Evolutionary conservation across 805 yeast species (phyloP), one percentile per base, ranked within the genome.

Genomic region (Cyberlindnera mrakii): DNA sequence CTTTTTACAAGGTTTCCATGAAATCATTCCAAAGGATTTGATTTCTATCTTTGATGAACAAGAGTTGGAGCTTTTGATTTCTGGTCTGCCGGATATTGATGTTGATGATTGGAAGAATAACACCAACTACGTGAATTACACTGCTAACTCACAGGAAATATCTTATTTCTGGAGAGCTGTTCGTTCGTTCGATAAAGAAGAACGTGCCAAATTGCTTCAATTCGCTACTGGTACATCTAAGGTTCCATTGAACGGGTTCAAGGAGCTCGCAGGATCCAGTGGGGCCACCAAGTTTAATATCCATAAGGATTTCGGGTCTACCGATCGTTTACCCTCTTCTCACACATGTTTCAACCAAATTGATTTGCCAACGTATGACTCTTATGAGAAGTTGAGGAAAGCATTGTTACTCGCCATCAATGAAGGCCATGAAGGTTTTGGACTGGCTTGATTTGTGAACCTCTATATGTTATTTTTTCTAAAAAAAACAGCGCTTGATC

Each of bases 121-220:
- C 59, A 78, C 96, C 1, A 71, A 68, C 1, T 84, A 93, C 64
- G 82, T 77, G 38, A 91, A 89, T 59, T 93, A 91, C 61, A 76
- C 88, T 0, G 74, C 90, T 1, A 74, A 85, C 2, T 85, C 95
- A 2, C 80, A 86, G 27, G 97, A 90, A 59, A 82, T 93, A 44
- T 89, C 84, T 58, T 91, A 97, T 86, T 93, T 93, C 66, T 93
- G 99, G 99, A 74, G 97, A 59, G 96, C 97, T 1, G 96, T 93
- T 13, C 78, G 88, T 55, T 86, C 97, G 1, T 93, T 93, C 65
- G 96, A 88, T 56, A 77, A 76, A 15, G 99, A 93, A 60, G 97
- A 93, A 59, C 74, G 96, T 39, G 99, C 99, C 8, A 90, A 89
- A 59, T 67, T 93, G 50, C 68, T 93, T 45, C 99, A 93, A 60